These are phyloP conservation scores for Alternaria incomplexa DNA, from an alignment of 2,329 filamentous ascomycete species.

Conservation along the genomic window DNA sequence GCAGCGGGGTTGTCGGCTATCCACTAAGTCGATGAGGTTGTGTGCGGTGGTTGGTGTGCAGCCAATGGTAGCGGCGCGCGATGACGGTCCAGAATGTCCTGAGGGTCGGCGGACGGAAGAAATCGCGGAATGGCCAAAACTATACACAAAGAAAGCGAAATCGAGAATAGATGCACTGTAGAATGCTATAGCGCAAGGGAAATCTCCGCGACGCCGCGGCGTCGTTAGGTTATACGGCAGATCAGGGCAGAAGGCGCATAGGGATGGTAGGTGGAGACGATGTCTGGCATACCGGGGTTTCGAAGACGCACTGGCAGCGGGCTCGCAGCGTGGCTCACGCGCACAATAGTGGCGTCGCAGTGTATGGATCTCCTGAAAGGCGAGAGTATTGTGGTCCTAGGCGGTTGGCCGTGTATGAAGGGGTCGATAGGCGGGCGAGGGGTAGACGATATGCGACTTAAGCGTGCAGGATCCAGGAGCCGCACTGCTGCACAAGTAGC, in stretches of 20 bases:
- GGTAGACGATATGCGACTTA: slow-evolving; percentile 33
- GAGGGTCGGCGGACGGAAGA: slow-evolving; percentile 22
- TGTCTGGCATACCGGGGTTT: slow-evolving; percentile 41
- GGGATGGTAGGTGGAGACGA: slow-evolving; percentile 43
- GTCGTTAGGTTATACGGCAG: slow-evolving; percentile 45
- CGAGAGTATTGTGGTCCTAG: slow-evolving; percentile 20
- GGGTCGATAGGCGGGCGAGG: slow-evolving; percentile 30
- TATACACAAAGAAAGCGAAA: slow-evolving; percentile 21
- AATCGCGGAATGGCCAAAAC: slow-evolving; percentile 16
- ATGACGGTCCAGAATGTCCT: slow-evolving; percentile 30
- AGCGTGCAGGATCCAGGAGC: slow-evolving; percentile 35
- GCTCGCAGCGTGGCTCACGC: slow-evolving; percentile 47
- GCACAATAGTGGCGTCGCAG: slow-evolving; percentile 36
- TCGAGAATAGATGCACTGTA: slow-evolving; percentile 34
- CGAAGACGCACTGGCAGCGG: slow-evolving; percentile 24
- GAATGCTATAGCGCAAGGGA: slow-evolving; percentile 34
- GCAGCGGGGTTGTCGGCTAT: slow-evolving; percentile 43
- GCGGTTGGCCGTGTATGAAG: slow-evolving; percentile 27
- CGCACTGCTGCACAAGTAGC: slow-evolving; percentile 25
- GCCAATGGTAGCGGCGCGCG: slow-evolving; percentile 33
- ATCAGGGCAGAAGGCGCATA: slow-evolving; percentile 42
- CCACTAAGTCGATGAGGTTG: slow-evolving; percentile 35
- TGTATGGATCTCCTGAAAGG: slow-evolving; percentile 26
- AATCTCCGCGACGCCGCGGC: slow-evolving; percentile 45
- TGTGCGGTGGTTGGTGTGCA: slow-evolving; percentile 24